A percentile compares a stretch with the other conserved stretches of the same genome.
phyloP scores from a whole-genome alignment of 331 rosid species.

The Malus hybrid region DNA sequence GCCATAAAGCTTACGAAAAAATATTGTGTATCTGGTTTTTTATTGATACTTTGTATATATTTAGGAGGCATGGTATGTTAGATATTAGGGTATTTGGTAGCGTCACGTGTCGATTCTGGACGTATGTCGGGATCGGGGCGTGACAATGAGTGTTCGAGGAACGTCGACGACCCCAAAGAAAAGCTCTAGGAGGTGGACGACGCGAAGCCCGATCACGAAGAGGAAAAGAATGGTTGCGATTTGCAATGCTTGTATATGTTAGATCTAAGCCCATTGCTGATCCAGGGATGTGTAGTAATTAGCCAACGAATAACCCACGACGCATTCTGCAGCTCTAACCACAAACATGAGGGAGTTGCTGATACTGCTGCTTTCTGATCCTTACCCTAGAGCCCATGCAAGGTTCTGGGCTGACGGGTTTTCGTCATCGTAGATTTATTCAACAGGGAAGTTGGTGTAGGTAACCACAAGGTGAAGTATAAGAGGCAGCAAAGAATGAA shows the following conservation, averaged over 20 bases:
- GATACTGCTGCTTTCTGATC: constrained; percentile 32
- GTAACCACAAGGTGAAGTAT: neutral
- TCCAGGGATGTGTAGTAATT: too few relatives aligned
- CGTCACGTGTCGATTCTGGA: too few relatives aligned
- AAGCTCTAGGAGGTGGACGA: constrained; percentile 32
- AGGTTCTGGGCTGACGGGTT: constrained; percentile 29
- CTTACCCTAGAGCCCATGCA: constrained; percentile 19
- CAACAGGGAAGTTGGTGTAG: neutral
- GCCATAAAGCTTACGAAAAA: too few relatives aligned
- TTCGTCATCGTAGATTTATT: neutral
- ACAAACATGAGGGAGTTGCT: too few relatives aligned
- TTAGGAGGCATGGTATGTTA: too few relatives aligned
- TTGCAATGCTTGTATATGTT: neutral
- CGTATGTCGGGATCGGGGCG: too few relatives aligned
- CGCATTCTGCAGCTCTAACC: too few relatives aligned
- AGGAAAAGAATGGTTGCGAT: neutral
- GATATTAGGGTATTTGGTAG: too few relatives aligned
- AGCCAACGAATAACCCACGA: too few relatives aligned
- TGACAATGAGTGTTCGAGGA: constrained; percentile 7
- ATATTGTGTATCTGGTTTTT: too few relatives aligned
- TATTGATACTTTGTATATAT: too few relatives aligned
- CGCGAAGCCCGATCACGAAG: constrained; percentile 32
- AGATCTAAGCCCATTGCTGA: neutral
- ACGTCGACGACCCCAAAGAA: constrained; percentile 19
- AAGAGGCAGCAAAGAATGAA: neutral